These are phyloP conservation scores for Teratosphaeria gauchensis DNA, from an alignment of 2,329 filamentous ascomycete species.

Conservation along the genomic window DNA sequence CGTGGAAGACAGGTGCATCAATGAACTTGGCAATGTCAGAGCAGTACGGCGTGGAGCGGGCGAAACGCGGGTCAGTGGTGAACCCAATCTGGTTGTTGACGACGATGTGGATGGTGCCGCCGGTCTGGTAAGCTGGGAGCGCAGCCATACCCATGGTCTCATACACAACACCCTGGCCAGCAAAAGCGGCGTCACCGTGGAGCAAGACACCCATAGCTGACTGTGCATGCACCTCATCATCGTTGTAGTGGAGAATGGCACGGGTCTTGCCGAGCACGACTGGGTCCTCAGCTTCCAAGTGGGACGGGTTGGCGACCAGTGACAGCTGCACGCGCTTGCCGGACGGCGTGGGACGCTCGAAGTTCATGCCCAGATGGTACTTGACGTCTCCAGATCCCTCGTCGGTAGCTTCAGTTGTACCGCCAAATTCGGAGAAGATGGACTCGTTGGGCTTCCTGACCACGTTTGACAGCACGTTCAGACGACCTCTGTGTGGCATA, in stretches of 20 bases:
- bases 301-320: constrained; percentile 94
- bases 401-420: constrained; percentile 75
- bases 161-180: constrained; percentile 93
- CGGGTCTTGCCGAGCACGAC: constrained; percentile 96
- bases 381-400: constrained; percentile 98
- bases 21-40: constrained; percentile 99
- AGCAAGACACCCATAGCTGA: constrained; percentile 93
- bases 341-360: constrained; percentile 93
- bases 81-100: constrained; percentile 99
- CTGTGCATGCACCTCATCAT: constrained; percentile 79
- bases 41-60: constrained; percentile 95
- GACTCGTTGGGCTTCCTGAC: constrained; percentile 99
- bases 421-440: constrained; percentile 97
- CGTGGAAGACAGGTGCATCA: constrained; percentile 96
- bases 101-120: constrained; percentile 91
- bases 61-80: constrained; percentile 94
- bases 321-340: constrained; percentile 99
- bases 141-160: constrained; percentile 97
- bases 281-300: constrained; percentile 95
- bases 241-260: constrained; percentile 98
- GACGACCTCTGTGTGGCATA: constrained; percentile 97
- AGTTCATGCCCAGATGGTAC: constrained; percentile 99
- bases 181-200: constrained; percentile 95
- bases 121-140: constrained; percentile 90
- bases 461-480: constrained; percentile 96